Evolutionary conservation across 108 stramenopile species (phyloP), one percentile per base, ranked within the genome.

Genomic region (Fragilaria crotonensis): DNA sequence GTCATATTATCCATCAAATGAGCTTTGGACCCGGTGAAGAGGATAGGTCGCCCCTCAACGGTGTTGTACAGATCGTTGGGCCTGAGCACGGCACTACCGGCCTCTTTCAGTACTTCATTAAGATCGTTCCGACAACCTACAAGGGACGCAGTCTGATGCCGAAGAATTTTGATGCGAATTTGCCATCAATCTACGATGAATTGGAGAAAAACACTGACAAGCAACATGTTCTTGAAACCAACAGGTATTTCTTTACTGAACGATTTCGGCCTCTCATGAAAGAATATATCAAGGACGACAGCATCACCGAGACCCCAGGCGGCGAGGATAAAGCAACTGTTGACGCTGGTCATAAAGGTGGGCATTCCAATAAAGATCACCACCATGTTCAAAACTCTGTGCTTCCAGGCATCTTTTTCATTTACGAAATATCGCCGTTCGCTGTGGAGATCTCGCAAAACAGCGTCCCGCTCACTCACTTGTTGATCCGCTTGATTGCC

Each of bases 351-450:
- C 73, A 81, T 27, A 59, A 55, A 11, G 79, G 77, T 0, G 62
- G 79, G 9, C 87, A 89, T 58, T 69, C 69, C 30, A 73, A 84
- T 53, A 48, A 79, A 45, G 69, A 84, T 19, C 85, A 88, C 67
- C 84, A 95, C 58, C 60, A 70, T 48, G 60, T 81, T 27, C 77
- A 80, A 66, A 90, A 92, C 58, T 68, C 84, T 0, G 72, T 97
- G 9, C 66, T 97, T 48, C 95, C 96, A 17, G 98, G 98, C 0
- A 85, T 99, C 22, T 99, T 98, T 70, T 97, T 97, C 65, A 86
- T 99, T 22, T 99, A 97, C 67, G 97, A 99, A 66, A 85, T 99
- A 9, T 94, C 95, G 36, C 96, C 98, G 1, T 99, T 99, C 75
- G 89, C 89, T 30, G 90, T 99, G 31, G 90, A 96, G 68, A 86